Conservation (phyloP, 2,329 filamentous ascomycete genomes). For the Plectosphaerella sp. region DNA sequence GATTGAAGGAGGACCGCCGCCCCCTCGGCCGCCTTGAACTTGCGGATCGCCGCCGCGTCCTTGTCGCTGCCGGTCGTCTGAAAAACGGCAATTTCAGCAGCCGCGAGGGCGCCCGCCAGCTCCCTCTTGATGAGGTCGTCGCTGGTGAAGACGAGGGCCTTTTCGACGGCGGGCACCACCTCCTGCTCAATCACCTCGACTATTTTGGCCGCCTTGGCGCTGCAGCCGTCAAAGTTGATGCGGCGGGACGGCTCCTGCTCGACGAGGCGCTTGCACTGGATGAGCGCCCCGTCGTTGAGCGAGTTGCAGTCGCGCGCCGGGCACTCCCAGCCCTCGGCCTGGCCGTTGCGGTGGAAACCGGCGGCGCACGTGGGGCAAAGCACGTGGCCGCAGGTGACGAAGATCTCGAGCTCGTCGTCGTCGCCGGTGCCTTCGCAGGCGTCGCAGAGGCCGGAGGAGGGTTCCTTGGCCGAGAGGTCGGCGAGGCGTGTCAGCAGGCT, state of each 20-base stretch:
- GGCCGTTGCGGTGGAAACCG: not conserved
- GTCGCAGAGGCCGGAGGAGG: constrained; percentile 1
- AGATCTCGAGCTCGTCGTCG: constrained; percentile 9
- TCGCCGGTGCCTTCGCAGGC: constrained; percentile 1
- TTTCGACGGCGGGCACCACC: constrained; percentile 13
- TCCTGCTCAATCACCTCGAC: constrained; percentile 15
- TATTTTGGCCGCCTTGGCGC: constrained; percentile 16
- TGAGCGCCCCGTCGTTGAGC: not conserved
- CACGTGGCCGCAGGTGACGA: constrained; percentile 20
- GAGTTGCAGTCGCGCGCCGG: constrained; percentile 8
- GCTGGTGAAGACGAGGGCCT: constrained; percentile 33
- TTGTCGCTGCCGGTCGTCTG: constrained; percentile 2
- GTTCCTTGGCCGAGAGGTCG: not conserved
- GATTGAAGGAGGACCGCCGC: constrained; percentile 27
- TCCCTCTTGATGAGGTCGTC: constrained; percentile 21
- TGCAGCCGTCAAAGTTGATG: not conserved
- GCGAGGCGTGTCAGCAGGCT: not conserved
- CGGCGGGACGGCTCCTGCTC: not conserved
- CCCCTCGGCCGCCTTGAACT: constrained; percentile 18
- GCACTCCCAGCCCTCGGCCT: constrained; percentile 5
- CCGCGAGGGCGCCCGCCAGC: constrained; percentile 15
- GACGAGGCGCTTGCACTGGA: constrained; percentile 5
- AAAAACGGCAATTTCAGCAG: constrained; percentile 9
- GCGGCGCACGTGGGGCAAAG: constrained; percentile 14
- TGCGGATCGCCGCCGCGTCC: constrained; percentile 13